These are phyloP conservation scores for Ophiosphaerella herpotricha DNA, from an alignment of 2,329 filamentous ascomycete species.

Conservation along the genomic window DNA sequence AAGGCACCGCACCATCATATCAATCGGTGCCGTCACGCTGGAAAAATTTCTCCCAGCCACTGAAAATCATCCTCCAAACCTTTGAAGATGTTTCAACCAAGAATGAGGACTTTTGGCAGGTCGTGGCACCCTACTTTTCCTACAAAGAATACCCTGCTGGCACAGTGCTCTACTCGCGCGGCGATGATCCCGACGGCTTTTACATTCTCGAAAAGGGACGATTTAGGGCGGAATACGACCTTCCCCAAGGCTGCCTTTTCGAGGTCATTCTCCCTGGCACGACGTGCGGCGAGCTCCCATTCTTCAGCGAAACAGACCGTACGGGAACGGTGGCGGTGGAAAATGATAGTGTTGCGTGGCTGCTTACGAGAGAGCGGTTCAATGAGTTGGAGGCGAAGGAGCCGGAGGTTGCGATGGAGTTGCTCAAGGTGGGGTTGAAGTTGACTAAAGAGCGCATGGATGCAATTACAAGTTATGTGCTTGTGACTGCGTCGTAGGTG, in stretches of 20 bases:
- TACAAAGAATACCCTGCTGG: constrained; percentile 70
- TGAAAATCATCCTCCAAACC: constrained; percentile 91
- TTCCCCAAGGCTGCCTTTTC: constrained; percentile 85
- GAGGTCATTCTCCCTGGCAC: constrained; percentile 94
- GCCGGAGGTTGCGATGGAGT: constrained; percentile 77
- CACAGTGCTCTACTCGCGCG: constrained; percentile 75
- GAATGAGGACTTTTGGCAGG: constrained; percentile 96
- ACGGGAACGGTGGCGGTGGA: constrained; percentile 88
- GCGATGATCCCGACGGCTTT: constrained; percentile 77
- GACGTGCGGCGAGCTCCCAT: constrained; percentile 93
- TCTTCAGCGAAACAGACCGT: constrained; percentile 87
- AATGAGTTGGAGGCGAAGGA: constrained; percentile 71
- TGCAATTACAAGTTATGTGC: constrained; percentile 59
- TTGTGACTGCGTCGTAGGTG: constrained; percentile 38
- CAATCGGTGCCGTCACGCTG: constrained; percentile 61
- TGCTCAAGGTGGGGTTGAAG: constrained; percentile 87
- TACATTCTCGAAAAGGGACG: constrained; percentile 91
- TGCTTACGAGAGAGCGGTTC: constrained; percentile 75
- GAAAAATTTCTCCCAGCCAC: constrained; percentile 85
- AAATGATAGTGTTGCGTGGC: constrained; percentile 80
- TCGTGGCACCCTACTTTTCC: constrained; percentile 74
- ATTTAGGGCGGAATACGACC: constrained; percentile 84
- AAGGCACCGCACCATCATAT: constrained; percentile 9
- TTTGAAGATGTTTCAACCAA: constrained; percentile 85
- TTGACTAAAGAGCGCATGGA: constrained; percentile 93